Conservation (phyloP, 176 grass and related monocot species). For the Cenchrus americanus region DNA sequence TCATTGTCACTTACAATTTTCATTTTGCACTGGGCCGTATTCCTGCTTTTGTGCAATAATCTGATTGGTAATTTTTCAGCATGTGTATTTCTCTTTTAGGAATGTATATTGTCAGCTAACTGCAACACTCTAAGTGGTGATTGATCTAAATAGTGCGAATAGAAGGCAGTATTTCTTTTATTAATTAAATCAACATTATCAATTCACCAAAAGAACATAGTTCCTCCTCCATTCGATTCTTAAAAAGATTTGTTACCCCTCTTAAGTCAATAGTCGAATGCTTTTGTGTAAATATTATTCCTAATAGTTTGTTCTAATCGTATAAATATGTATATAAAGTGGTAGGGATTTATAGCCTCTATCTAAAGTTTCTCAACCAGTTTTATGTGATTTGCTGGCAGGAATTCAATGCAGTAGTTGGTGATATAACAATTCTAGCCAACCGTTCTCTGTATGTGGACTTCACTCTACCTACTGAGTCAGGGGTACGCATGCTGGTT, state of each 20-base stretch:
- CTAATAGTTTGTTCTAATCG: conserved; percentile 5
- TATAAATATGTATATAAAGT: neutral
- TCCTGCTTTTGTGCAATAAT: conserved; percentile 2
- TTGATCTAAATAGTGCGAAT: conserved; percentile 2
- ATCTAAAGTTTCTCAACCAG: neutral
- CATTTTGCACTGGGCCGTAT: neutral
- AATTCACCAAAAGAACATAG: neutral
- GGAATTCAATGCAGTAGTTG: conserved; percentile 75
- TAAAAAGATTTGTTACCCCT: neutral
- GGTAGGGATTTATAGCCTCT: neutral
- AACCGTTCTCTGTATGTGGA: conserved; percentile 74
- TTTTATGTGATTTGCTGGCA: conserved; percentile 28
- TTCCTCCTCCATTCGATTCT: neutral
- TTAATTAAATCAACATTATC: neutral
- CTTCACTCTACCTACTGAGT: conserved; percentile 83
- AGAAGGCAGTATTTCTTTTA: neutral
- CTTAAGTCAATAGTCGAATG: neutral
- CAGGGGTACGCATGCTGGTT: conserved; percentile 76
- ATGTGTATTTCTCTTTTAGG: neutral
- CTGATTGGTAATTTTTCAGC: neutral
- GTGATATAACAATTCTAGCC: conserved; percentile 79
- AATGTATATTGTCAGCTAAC: neutral
- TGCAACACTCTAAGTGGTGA: neutral
- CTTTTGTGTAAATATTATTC: conserved; percentile 19
- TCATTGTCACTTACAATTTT: neutral